A percentile compares a stretch with the other conserved stretches of the same genome.
phyloP scores from a whole-genome alignment of 2,329 filamentous ascomycete genomes.

The Onygenales sp. region DNA sequence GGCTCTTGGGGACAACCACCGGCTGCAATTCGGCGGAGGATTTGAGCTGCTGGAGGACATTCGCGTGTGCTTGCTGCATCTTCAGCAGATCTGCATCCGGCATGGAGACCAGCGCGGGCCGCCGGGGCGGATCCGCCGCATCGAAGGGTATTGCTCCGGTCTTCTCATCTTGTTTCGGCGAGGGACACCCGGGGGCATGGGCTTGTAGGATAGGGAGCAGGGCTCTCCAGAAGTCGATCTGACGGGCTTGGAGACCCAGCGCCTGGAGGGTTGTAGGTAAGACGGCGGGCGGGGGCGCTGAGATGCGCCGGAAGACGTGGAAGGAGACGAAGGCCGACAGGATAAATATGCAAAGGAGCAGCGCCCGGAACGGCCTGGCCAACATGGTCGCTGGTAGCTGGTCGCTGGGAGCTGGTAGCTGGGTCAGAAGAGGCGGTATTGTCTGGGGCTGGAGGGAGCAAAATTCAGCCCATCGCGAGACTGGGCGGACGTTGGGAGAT shows the following conservation, averaged over 20 bases:
- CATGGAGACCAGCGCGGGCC: slow-evolving; percentile 23
- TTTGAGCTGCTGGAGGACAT: slow-evolving; percentile 23
- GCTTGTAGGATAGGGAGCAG: slow-evolving; percentile 22
- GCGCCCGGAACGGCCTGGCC: not conserved
- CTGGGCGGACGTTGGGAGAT: no score
- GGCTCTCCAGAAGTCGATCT: slow-evolving; percentile 25
- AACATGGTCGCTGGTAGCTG: not conserved
- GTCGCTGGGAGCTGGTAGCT: not conserved
- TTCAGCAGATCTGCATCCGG: slow-evolving; percentile 18
- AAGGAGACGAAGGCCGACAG: not conserved
- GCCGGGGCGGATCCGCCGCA: slow-evolving; percentile 15
- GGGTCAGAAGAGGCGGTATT: not conserved
- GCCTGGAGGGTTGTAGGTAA: not conserved
- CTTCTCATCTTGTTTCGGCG: slow-evolving; percentile 18
- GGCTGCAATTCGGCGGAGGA: slow-evolving; percentile 19
- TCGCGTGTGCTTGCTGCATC: slow-evolving; percentile 26
- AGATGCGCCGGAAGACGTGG: not conserved
- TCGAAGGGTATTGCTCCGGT: slow-evolving; percentile 21
- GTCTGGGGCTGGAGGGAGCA: not conserved
- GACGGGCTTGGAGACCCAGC: slow-evolving; percentile 3
- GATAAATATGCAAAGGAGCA: not conserved
- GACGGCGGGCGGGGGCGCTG: not conserved
- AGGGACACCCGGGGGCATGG: slow-evolving; percentile 20
- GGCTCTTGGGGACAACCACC: slow-evolving; percentile 15
- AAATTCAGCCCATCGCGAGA: no score